These are phyloP conservation scores for Fusarium pseudocircinatum DNA, from an alignment of 2,329 filamentous ascomycete genomes.

Conservation along the genomic window DNA sequence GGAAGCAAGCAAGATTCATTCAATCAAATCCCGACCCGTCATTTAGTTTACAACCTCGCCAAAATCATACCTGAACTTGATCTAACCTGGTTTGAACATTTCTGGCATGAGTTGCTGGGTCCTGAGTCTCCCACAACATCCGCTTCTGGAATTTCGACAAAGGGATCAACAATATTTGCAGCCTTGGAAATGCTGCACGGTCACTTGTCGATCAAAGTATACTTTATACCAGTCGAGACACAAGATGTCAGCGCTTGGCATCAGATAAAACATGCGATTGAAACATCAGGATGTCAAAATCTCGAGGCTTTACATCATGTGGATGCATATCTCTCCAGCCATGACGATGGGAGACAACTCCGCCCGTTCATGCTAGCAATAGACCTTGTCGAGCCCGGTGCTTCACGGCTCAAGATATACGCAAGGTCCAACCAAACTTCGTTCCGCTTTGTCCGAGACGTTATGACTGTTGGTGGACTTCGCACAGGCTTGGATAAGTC, in stretches of 20 bases:
- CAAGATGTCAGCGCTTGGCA: neutral
- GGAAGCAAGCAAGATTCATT: neutral
- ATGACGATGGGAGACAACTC: neutral
- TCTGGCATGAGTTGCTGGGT: neutral
- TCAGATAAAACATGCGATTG: neutral
- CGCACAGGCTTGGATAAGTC: neutral
- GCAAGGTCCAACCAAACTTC: neutral
- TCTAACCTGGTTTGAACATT: conserved; percentile 1
- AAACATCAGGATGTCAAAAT: neutral
- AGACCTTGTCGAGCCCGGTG: neutral
- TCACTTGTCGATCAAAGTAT: neutral
- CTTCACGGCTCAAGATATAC: neutral
- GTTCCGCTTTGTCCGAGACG: neutral
- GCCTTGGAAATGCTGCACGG: neutral
- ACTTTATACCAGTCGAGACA: neutral
- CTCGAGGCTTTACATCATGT: neutral
- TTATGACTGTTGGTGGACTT: neutral
- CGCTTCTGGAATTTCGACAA: neutral
- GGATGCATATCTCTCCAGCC: neutral
- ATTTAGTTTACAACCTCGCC: neutral
- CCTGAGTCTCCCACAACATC: neutral
- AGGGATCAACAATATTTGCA: neutral
- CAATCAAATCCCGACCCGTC: neutral
- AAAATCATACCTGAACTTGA: neutral
- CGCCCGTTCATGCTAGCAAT: conserved; percentile 2